Percentiles rank a stretch among this genome's conserved stretches.
Conservation (phyloP, 371 early-diverging fungal species). For the Mycotypha africana region DNA sequence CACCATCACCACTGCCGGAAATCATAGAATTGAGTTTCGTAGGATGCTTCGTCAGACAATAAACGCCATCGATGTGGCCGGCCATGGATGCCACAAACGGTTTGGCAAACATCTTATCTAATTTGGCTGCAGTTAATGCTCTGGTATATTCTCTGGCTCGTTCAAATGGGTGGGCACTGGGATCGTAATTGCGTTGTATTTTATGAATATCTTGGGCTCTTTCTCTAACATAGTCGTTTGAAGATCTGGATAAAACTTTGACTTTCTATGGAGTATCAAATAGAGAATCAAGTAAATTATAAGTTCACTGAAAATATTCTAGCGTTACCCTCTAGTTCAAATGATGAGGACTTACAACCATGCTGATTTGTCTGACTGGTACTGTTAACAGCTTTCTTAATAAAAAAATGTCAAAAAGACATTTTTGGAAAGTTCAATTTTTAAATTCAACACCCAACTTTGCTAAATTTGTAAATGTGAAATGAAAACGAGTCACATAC, state of each 20-base stretch:
- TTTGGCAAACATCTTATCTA: slow-evolving; percentile 97
- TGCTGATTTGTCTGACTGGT: no score
- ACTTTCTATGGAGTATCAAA: slow-evolving; percentile 83
- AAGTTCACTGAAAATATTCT: no score
- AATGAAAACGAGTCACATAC: no score
- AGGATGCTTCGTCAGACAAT: slow-evolving; percentile 90
- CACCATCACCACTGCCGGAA: slow-evolving; percentile 94
- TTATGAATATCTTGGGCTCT: slow-evolving; percentile 83
- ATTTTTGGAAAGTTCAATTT: no score
- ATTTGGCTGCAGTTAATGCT: slow-evolving; percentile 94
- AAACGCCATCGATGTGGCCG: slow-evolving; percentile 97
- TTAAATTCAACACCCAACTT: no score
- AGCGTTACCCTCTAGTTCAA: no score
- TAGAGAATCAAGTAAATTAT: no score
- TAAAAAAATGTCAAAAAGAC: no score
- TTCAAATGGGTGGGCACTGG: slow-evolving; percentile 91
- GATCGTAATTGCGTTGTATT: slow-evolving; percentile 91
- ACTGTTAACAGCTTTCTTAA: no score
- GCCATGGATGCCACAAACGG: slow-evolving; percentile 92
- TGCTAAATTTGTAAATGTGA: no score
- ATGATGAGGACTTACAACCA: no score
- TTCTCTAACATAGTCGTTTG: slow-evolving; percentile 77
- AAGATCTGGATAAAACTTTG: slow-evolving; percentile 81
- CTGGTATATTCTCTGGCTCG: slow-evolving; percentile 96
- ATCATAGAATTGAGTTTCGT: slow-evolving; percentile 72